These are phyloP conservation scores for Gardenia jasminoides DNA, from an alignment of 257 asterid species.

Conservation along the genomic window DNA sequence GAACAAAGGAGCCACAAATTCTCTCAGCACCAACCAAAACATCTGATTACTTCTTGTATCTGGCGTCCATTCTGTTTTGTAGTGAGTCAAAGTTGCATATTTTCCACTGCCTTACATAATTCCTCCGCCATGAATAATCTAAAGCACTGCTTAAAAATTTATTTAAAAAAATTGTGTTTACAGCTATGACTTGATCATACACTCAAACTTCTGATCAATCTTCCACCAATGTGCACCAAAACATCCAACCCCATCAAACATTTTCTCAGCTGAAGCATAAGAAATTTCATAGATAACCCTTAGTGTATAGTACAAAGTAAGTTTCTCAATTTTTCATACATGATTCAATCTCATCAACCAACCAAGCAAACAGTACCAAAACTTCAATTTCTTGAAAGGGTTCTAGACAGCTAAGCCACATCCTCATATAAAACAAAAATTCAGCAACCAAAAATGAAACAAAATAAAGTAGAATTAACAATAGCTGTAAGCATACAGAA, in stretches of 20 bases:
- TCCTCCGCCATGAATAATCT: neutral
- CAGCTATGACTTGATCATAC: neutral
- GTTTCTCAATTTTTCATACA: neutral
- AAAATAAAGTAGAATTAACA: neutral
- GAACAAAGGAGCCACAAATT: neutral
- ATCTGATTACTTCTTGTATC: neutral
- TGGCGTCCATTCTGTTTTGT: neutral
- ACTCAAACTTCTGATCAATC: too few species aligned
- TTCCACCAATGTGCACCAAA: neutral
- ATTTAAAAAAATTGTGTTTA: too few species aligned
- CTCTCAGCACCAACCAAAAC: conserved; percentile 1
- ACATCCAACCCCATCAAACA: neutral
- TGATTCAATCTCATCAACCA: neutral
- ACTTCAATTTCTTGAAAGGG: neutral
- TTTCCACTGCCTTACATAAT: neutral
- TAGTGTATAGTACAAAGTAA: neutral
- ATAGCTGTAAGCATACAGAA: neutral
- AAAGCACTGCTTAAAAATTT: neutral
- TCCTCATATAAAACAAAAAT: neutral
- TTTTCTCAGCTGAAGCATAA: neutral
- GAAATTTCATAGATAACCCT: neutral
- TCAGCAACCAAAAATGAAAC: neutral
- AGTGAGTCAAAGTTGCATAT: neutral
- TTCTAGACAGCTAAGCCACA: neutral
- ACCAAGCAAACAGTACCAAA: neutral